These are phyloP conservation scores for Sarocladiaceae sp. DNA, from an alignment of 2,329 filamentous ascomycete species.

Conservation along the genomic window DNA sequence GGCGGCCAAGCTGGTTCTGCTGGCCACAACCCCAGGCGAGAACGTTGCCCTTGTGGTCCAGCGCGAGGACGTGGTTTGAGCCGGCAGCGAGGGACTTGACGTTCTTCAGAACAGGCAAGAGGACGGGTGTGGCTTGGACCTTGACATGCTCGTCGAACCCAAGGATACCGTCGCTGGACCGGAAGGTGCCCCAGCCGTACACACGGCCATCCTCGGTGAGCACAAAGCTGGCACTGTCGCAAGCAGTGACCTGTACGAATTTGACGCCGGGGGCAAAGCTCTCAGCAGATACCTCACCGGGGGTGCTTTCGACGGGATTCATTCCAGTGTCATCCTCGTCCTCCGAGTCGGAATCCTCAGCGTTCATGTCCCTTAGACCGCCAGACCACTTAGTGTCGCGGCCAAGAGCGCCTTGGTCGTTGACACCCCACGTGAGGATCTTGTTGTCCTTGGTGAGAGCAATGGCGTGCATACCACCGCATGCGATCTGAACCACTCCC, in stretches of 20 bases:
- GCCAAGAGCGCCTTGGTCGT: slow-evolving; percentile 70
- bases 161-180: slow-evolving; percentile 57
- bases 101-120: slow-evolving; percentile 59
- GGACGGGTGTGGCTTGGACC: slow-evolving; percentile 42
- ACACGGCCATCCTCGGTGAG: slow-evolving; percentile 69
- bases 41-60: slow-evolving; percentile 58
- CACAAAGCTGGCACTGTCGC: slow-evolving; percentile 69
- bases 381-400: slow-evolving; percentile 61
- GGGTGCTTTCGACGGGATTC: slow-evolving; percentile 67
- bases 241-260: slow-evolving; percentile 60
- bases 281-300: slow-evolving; percentile 51
- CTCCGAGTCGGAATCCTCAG: slow-evolving; percentile 42
- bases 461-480: slow-evolving; percentile 71
- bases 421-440: slow-evolving; percentile 76
- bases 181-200: slow-evolving; percentile 81
- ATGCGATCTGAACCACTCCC: slow-evolving; percentile 69
- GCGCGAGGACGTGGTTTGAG: slow-evolving; percentile 64
- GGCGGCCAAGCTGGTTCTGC: slow-evolving; percentile 57
- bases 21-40: slow-evolving; percentile 68
- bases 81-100: slow-evolving; percentile 59
- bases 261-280: slow-evolving; percentile 55
- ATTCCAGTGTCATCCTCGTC: slow-evolving; percentile 59
- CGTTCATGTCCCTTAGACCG: slow-evolving; percentile 51
- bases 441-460: slow-evolving; percentile 69
- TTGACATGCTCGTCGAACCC: slow-evolving; percentile 52